A percentile compares a stretch with the other conserved stretches of the same genome.
Evolutionary conservation across 106 monocot species (phyloP).

Genomic region (Acorus gramineus): DNA sequence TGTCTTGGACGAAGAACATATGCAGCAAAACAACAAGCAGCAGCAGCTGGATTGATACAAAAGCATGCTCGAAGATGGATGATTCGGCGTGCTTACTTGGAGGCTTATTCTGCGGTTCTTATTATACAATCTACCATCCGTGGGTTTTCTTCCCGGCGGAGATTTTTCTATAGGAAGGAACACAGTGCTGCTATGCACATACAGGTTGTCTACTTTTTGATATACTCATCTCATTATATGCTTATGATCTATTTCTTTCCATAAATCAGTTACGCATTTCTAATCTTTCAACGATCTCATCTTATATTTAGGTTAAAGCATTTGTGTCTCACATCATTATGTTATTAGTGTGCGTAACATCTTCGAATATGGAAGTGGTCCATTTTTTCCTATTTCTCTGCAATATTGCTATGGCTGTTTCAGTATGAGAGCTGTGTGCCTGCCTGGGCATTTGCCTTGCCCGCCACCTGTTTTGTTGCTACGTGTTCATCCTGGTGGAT

Average conservation of each 20-base stretch:
- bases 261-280: too few species aligned
- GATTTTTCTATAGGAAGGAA: constrained; percentile 25
- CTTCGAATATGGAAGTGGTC: not conserved
- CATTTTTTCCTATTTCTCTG: not conserved
- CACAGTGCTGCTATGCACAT: constrained; percentile 55
- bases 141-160: constrained; percentile 18
- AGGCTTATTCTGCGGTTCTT: constrained; percentile 27
- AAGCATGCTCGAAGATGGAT: constrained; percentile 51
- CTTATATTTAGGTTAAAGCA: too few species aligned
- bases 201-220: constrained; percentile 37
- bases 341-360: not conserved
- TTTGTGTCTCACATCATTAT: too few species aligned
- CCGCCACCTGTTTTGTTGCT: too few species aligned
- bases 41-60: constrained; percentile 48
- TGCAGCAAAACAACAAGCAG: constrained; percentile 36
- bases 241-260: too few species aligned
- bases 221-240: too few species aligned
- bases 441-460: too few species aligned
- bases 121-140: constrained; percentile 55
- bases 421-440: too few species aligned
- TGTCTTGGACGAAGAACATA: constrained; percentile 40
- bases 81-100: constrained; percentile 25
- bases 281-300: too few species aligned
- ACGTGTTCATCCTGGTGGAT: too few species aligned
- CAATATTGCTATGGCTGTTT: too few species aligned